Evolutionary conservation across 495 filamentous ascomycete species (phyloP), one percentile per base, ranked within the genome.

Genomic region (Parathielavia hyrcaniae): DNA sequence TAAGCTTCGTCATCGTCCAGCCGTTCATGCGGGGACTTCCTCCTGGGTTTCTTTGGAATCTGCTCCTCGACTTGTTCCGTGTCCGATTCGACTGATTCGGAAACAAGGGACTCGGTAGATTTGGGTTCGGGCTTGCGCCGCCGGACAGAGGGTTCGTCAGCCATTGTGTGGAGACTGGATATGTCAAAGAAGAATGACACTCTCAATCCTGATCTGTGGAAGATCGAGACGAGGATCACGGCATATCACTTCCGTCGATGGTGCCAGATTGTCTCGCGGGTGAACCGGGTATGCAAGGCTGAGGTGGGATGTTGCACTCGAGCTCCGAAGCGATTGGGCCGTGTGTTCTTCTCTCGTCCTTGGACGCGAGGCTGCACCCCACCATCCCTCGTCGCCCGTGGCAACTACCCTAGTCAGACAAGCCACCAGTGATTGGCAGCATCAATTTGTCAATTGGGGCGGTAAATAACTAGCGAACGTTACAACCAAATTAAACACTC

Each of bases 1-100:
- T 76, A 71, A 13, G 75, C 71, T 35, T 79, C 75, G 45, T 72
- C 67, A 23, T 73, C 64, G n/a, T 71, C 67, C 46, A 74, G 61
- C 36, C 68, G 61, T 36, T 57, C 44, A 55, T 60, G 26, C 16
- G 65, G 56, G 45, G 58, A 60, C 39, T 64, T 69, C 55, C 47
- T 61, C 26, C 61, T 62, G 4, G 53, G 52, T 34, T 61, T 59
- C 30, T 39, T 59, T 47, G 38, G 49, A 45, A 36, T 63, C 50
- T 45, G 53, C 44, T 17, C 40, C 38, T 39, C 48, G 13, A 10
- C 22, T 50, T 34, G 34, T 6, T 57, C 46, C 13, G 43, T 39
- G 13, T 50, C 46, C 19, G 61, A 53, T 8, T 63, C 61, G 22
- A 34, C 34, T 36, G 48, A n/a, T 32, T 64, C 62, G 23, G 60